Evolutionary conservation across 1,139 yeast genomes (phyloP).

Genomic region (Debaryomyces robertsiae): DNA sequence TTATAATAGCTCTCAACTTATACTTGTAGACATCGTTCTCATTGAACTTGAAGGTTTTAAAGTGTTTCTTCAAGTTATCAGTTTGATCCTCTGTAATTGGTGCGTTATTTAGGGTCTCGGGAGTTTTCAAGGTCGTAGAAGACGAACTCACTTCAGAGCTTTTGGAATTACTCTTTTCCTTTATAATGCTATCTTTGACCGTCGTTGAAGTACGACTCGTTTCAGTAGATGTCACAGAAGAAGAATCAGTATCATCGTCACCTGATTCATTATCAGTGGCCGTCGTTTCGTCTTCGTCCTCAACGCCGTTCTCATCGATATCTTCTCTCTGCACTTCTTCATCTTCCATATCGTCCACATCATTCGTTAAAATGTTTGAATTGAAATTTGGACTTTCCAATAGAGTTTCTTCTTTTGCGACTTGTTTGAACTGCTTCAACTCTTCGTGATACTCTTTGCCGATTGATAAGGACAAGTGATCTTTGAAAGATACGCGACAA

Average conservation of each 20-base stretch:
- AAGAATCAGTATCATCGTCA: constrained; percentile 15
- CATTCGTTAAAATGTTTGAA: constrained; percentile 42
- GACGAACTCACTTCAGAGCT: constrained; percentile 15
- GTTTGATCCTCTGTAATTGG: constrained; percentile 46
- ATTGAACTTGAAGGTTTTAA: constrained; percentile 44
- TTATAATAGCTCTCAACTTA: constrained; percentile 67
- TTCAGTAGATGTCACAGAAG: constrained; percentile 16
- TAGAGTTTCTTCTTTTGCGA: constrained; percentile 24
- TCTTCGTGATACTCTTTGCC: constrained; percentile 47
- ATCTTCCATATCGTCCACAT: constrained; percentile 49
- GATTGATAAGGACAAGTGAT: constrained; percentile 52
- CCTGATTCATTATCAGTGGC: constrained; percentile 9
- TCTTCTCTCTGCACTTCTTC: constrained; percentile 46
- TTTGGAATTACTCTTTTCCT: constrained; percentile 12
- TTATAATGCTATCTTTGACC: constrained; percentile 15
- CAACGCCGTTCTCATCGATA: constrained; percentile 40
- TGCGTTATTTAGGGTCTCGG: constrained; percentile 38
- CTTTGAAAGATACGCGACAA: constrained; percentile 70
- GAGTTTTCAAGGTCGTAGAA: constrained; percentile 18
- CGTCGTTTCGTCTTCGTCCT: constrained; percentile 20
- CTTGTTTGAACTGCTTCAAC: constrained; percentile 37
- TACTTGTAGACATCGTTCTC: constrained; percentile 55
- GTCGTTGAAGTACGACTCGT: constrained; percentile 19
- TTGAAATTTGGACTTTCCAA: constrained; percentile 16
- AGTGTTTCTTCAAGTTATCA: constrained; percentile 39